Base-by-base conservation (phyloP, 257 asterid genomes). In the Dorcoceras hygrometricum region DNA sequence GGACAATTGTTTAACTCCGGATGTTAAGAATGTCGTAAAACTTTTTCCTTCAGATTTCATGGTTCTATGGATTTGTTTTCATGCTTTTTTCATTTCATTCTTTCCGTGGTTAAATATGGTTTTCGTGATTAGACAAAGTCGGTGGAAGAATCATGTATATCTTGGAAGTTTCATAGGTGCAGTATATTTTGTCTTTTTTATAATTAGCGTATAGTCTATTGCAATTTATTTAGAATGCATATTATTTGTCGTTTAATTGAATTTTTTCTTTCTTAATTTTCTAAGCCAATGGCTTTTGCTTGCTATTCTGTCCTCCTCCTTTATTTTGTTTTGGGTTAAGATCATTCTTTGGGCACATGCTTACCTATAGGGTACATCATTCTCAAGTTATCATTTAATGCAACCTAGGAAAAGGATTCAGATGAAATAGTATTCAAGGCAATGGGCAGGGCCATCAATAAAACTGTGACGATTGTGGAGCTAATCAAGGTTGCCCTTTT, bases 381-480 rank as follows among this genome's bases (percentile, higher is more conserved):
- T 43, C 51, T 43, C 51, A 43, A 43, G 19, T 43, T 43, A 43
- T 43, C 51, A 43, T 43, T 43, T 43, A 43, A 14, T 43, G 51
- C 51, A 43, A 43, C 19, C 4, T 43, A 82, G 87, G 87, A 82
- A 36, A 82, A 82, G 72, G 87, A 77, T 26, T 74, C 87, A 22
- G 83, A 79, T 23, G 80, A 82, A 69, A 71, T 82, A n/a, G 82
- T 79, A 12, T 82, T 82, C 79, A 82, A 82, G 80, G 87, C 87
- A 56, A 82, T 82, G 87, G 87, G 87, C 50, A 82, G 84, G 71
- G 87, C 87, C 63, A 82, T 82, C 82, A 82, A 82, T 78, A 82
- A 77, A 54, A 69, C 84, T 3, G 84, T 82, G 50, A 71, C 87
- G 65, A 79, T 82, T 66, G 87, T 79, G 79, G 84, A 82, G 76